Percentiles rank a stretch among this genome's conserved stretches.
phyloP scores from a whole-genome alignment of 1,284 basidiomycete genomes.

The Omphalotus olearius region DNA sequence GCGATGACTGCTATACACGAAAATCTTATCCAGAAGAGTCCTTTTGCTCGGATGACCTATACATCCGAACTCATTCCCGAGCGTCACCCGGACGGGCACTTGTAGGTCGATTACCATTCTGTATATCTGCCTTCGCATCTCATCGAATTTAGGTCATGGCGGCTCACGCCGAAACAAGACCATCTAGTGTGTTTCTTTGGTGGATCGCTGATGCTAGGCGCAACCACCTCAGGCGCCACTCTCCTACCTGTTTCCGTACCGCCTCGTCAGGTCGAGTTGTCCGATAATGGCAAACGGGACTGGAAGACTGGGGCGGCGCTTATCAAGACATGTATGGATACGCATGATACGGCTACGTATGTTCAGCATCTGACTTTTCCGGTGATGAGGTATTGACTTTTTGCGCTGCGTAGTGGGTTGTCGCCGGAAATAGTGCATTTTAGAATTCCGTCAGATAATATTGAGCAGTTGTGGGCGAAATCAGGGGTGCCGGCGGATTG shows the following conservation, averaged over 20 bases:
- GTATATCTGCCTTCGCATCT: conserved; percentile 7
- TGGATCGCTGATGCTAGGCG: conserved; percentile 88
- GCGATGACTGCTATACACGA: conserved; percentile 81
- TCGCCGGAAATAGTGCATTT: conserved; percentile 85
- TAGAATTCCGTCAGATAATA: conserved; percentile 50
- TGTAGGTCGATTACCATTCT: conserved; percentile 34
- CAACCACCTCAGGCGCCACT: conserved; percentile 63
- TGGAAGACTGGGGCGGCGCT: conserved; percentile 82
- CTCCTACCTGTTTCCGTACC: conserved; percentile 51
- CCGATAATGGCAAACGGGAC: conserved; percentile 61
- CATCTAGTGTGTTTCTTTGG: conserved; percentile 96
- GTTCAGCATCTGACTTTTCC: conserved; percentile 21
- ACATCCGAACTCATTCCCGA: conserved; percentile 79
- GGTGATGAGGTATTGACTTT: background rate
- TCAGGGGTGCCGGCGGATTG: conserved; percentile 54
- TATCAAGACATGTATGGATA: conserved; percentile 84
- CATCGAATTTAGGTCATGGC: conserved; percentile 53
- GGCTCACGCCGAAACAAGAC: conserved; percentile 84
- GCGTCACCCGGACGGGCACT: conserved; percentile 34
- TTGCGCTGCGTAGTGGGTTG: conserved; percentile 51
- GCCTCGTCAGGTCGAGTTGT: conserved; percentile 53
- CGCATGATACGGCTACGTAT: conserved; percentile 82
- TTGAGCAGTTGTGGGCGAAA: conserved; percentile 30
- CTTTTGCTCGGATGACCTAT: conserved; percentile 61
- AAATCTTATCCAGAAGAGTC: conserved; percentile 66